Percentiles rank a stretch among this genome's conserved stretches.
phyloP scores from a whole-genome alignment of 768 basidiomycete genomes.

The Lactifluus piperatus region DNA sequence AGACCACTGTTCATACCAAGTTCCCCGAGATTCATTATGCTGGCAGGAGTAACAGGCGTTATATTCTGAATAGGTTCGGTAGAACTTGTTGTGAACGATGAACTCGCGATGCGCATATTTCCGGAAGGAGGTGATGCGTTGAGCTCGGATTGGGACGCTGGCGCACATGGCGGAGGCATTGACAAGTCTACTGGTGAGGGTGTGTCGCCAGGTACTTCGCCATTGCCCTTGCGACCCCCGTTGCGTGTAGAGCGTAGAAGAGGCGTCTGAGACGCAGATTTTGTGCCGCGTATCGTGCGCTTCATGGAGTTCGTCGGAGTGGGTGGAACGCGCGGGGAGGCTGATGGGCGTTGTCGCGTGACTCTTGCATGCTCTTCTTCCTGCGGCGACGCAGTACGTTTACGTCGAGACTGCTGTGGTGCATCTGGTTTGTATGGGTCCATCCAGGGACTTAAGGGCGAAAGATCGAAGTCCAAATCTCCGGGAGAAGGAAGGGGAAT shows the following conservation, averaged over 20 bases:
- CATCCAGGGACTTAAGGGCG: constrained; percentile 76
- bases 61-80: constrained; percentile 29
- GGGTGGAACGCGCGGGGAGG: constrained; percentile 5
- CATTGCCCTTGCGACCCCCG: constrained; percentile 33
- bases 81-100: constrained; percentile 4
- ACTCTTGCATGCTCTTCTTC: constrained; percentile 15
- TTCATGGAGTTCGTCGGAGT: constrained; percentile 6
- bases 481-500: constrained; percentile 35
- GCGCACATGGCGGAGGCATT: constrained; percentile 80
- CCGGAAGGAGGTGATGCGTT: constrained; percentile 1
- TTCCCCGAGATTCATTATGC: constrained; percentile 81
- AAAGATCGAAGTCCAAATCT: constrained; percentile 65
- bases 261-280: constrained; percentile 20
- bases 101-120: neutral
- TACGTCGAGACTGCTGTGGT: constrained; percentile 13
- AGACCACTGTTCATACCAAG: constrained; percentile 44
- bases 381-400: constrained; percentile 17
- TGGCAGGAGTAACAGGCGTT: constrained; percentile 83
- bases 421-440: constrained; percentile 43
- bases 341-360: constrained; percentile 15
- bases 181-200: constrained; percentile 83
- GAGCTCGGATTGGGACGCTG: constrained; percentile 21
- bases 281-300: constrained; percentile 11
- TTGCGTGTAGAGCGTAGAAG: constrained; percentile 30
- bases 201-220: constrained; percentile 38